Conservation (phyloP, 2,329 filamentous ascomycete species). For the Huntiella bhutanensis region DNA sequence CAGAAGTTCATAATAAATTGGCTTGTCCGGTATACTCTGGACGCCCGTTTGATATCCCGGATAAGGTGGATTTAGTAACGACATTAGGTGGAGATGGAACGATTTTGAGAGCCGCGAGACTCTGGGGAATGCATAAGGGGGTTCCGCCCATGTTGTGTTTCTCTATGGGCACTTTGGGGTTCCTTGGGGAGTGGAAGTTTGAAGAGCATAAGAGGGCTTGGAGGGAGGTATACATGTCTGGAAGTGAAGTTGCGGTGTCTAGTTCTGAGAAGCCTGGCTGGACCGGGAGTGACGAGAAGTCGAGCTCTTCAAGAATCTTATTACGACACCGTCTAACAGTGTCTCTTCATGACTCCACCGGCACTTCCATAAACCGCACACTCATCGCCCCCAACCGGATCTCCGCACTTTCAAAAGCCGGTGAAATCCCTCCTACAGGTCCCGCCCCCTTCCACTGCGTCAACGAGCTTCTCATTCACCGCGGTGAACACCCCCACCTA, state of each 20-base stretch:
- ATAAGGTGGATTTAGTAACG: conserved; percentile 72
- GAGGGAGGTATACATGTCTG: conserved; percentile 75
- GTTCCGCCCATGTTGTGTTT: conserved; percentile 89
- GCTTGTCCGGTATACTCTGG: conserved; percentile 54
- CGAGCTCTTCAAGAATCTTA: conserved; percentile 71
- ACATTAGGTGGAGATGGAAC: conserved; percentile 90
- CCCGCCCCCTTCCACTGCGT: conserved; percentile 44
- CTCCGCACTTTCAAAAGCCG: neutral
- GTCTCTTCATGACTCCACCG: conserved; percentile 57
- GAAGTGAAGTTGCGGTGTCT: conserved; percentile 31
- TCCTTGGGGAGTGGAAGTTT: conserved; percentile 94
- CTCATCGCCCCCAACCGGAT: conserved; percentile 24
- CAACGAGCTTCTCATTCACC: conserved; percentile 89
- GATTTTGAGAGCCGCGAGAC: conserved; percentile 64
- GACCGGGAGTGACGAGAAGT: conserved; percentile 59
- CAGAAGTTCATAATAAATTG: conserved; percentile 49
- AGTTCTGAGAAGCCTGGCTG: conserved; percentile 24
- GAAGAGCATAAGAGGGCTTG: conserved; percentile 81
- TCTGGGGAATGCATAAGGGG: conserved; percentile 51
- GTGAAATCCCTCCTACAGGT: neutral
- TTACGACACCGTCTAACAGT: conserved; percentile 76
- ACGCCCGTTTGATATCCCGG: conserved; percentile 37
- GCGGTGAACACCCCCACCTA: conserved; percentile 75
- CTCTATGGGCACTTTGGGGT: conserved; percentile 90
- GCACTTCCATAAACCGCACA: conserved; percentile 36